Percentiles rank a stretch among this genome's conserved stretches.
These are phyloP conservation scores for Alternaria gansuensis DNA, from an alignment of 2,329 filamentous ascomycete species.

Conservation along the genomic window DNA sequence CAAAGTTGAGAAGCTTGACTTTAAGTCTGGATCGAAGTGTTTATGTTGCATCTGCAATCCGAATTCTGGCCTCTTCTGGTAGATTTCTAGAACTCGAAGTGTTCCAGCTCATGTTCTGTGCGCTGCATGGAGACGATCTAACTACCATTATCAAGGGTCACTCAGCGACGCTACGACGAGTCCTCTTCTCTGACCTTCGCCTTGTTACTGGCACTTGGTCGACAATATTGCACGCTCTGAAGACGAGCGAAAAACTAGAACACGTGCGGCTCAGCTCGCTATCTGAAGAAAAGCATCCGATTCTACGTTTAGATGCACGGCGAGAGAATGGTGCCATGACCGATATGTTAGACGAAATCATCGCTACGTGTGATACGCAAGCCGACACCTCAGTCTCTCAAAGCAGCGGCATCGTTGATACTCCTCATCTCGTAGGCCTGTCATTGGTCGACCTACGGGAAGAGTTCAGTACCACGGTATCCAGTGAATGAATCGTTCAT, in stretches of 20 bases:
- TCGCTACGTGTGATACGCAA: constrained; percentile 6
- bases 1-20: constrained; percentile 29
- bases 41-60: constrained; percentile 31
- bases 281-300: constrained; percentile 8
- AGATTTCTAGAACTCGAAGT: constrained; percentile 22
- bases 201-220: constrained; percentile 31
- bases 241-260: constrained; percentile 9
- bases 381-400: background rate
- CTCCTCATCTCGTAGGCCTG: background rate
- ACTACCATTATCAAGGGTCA: constrained; percentile 27
- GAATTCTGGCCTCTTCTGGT: constrained; percentile 25
- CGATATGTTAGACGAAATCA: constrained; percentile 22
- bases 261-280: constrained; percentile 19
- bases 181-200: constrained; percentile 25
- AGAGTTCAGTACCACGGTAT: constrained; percentile 1
- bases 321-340: constrained; percentile 12
- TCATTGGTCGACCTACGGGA: constrained; percentile 1
- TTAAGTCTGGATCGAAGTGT: constrained; percentile 32
- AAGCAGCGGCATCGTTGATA: background rate
- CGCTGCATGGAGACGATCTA: constrained; percentile 29
- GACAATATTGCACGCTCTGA: constrained; percentile 21
- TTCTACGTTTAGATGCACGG: constrained; percentile 2
- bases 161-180: constrained; percentile 20
- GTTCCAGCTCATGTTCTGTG: constrained; percentile 31
- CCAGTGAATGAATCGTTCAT: background rate